Percentiles rank a stretch among this genome's conserved stretches.
Conservation (phyloP, 257 asterid species). For the Dorcoceras hygrometricum region DNA sequence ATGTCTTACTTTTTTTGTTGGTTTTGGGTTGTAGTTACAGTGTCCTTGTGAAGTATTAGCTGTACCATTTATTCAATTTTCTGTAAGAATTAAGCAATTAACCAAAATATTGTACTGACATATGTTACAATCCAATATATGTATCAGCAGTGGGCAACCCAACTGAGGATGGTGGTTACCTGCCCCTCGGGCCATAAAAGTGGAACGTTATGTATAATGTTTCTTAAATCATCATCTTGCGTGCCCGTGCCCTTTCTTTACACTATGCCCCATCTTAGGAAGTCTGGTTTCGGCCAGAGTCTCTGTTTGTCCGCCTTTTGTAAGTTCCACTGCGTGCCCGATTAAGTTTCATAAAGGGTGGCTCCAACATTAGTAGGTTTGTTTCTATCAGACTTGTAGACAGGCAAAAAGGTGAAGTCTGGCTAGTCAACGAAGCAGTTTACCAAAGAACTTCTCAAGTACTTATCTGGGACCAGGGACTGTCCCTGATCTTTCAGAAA, state of each 20-base stretch:
- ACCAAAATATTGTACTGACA: background rate
- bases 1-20: background rate
- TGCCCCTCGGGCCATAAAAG: background rate
- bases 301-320: background rate
- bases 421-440: background rate
- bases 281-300: background rate
- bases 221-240: background rate
- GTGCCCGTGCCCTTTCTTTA: background rate
- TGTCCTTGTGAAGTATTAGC: background rate
- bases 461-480: background rate
- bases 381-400: background rate
- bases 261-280: background rate
- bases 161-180: background rate
- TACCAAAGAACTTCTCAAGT: background rate
- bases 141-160: background rate
- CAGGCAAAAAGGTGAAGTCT: background rate
- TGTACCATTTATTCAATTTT: background rate
- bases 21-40: background rate
- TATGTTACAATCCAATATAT: too few species aligned
- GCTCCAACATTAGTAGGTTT: background rate
- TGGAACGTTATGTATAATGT: too few species aligned
- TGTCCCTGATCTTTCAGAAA: background rate
- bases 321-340: too few species aligned
- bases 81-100: background rate
- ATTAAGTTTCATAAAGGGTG: background rate